These are phyloP conservation scores for Arxiozyma telluris DNA, from an alignment of 1,139 yeast genomes.

Conservation along the genomic window DNA sequence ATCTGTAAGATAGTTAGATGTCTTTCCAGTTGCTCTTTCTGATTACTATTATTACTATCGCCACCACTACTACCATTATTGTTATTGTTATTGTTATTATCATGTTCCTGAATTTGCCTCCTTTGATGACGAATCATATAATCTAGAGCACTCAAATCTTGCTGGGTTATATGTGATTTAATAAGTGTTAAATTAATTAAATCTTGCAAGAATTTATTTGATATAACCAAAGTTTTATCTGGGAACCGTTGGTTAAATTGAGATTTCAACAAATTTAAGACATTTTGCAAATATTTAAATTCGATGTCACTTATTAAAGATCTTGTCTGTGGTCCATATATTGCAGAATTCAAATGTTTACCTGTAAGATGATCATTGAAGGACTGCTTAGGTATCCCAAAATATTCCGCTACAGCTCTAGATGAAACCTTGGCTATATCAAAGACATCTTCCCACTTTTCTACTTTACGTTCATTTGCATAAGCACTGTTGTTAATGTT, in stretches of 20 bases:
- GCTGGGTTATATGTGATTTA: neutral
- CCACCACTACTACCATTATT: too few relatives aligned
- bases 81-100: too few relatives aligned
- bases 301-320: conserved; percentile 5
- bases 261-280: neutral
- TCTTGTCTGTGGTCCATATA: conserved; percentile 6
- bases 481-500: neutral
- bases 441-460: too few relatives aligned
- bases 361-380: conserved; percentile 11
- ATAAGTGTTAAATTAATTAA: neutral
- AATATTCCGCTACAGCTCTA: conserved; percentile 8
- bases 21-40: too few relatives aligned
- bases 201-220: neutral
- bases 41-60: too few relatives aligned
- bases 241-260: neutral
- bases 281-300: conserved; percentile 1
- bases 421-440: neutral
- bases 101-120: too few relatives aligned
- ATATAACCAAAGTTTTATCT: neutral
- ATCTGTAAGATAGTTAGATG: neutral
- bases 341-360: conserved; percentile 7
- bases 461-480: neutral
- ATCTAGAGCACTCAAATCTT: neutral
- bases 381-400: conserved; percentile 10
- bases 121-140: neutral